Percentiles rank a stretch among this genome's conserved stretches.
phyloP scores from a whole-genome alignment of 306 rosid species.

The Ormosia semicastrata region DNA sequence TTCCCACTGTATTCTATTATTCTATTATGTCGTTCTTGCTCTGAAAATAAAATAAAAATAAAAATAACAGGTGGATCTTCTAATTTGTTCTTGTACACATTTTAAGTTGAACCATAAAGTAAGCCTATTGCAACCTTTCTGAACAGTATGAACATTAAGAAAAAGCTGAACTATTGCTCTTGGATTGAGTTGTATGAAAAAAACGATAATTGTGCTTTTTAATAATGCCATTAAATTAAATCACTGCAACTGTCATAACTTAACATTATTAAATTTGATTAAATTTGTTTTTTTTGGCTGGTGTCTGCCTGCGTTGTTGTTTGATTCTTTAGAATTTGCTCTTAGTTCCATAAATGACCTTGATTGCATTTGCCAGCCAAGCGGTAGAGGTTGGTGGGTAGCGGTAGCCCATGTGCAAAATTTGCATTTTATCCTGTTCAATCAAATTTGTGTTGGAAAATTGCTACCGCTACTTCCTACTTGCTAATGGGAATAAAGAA shows the following conservation, averaged over 20 bases:
- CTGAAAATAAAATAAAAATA: slow-evolving; percentile 41
- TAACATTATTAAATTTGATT: background rate
- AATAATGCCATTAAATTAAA: background rate
- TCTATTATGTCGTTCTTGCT: slow-evolving; percentile 27
- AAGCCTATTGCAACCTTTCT: background rate
- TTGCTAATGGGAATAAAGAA: background rate
- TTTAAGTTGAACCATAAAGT: background rate
- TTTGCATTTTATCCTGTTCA: background rate
- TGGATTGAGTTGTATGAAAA: background rate
- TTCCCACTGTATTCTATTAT: slow-evolving; percentile 29
- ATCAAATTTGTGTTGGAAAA: background rate
- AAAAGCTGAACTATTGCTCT: background rate
- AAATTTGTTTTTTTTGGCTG: background rate
- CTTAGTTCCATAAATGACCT: background rate
- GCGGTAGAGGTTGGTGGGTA: background rate
- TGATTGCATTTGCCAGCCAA: background rate
- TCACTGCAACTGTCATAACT: background rate
- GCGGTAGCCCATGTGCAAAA: background rate
- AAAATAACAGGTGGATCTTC: background rate
- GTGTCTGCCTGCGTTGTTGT: background rate
- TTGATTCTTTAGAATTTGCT: slow-evolving; percentile 2
- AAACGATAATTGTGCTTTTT: background rate
- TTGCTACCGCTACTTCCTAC: background rate
- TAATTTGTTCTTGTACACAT: slow-evolving; percentile 25
- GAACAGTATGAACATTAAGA: background rate